Percentiles rank a stretch among this genome's conserved stretches.
These are phyloP conservation scores for Exserohilum rostratum DNA, from an alignment of 2,329 filamentous ascomycete genomes.

Conservation along the genomic window DNA sequence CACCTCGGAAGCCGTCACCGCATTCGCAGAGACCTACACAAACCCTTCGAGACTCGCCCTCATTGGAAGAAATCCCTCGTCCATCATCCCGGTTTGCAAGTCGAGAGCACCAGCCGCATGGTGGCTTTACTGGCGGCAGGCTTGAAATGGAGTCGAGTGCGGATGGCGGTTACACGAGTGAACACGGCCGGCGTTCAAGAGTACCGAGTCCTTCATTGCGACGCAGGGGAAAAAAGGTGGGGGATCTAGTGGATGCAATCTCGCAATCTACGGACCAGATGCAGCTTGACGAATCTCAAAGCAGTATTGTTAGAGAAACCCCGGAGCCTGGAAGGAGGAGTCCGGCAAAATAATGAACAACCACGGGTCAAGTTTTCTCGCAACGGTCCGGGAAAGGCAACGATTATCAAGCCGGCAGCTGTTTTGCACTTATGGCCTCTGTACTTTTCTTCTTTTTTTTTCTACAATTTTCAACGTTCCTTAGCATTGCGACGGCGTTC, in stretches of 20 bases:
- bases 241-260: conserved; percentile 12
- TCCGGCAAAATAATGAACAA: conserved; percentile 62
- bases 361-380: neutral
- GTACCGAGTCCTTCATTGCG: neutral
- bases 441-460: neutral
- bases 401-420: neutral
- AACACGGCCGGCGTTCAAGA: neutral
- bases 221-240: neutral
- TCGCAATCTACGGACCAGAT: conserved; percentile 12
- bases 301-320: conserved; percentile 11
- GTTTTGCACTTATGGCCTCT: neutral
- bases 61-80: conserved; percentile 11
- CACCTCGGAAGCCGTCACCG: neutral
- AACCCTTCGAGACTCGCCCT: neutral
- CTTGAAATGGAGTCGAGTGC: neutral
- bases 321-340: conserved; percentile 9
- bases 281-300: conserved; percentile 4
- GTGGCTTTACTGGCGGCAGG: neutral
- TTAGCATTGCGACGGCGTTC: conserved; percentile 11
- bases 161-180: neutral
- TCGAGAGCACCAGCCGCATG: neutral
- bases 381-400: neutral
- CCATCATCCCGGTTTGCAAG: neutral
- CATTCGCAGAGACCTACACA: neutral
- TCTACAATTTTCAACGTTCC: neutral